Percentiles rank a stretch among this genome's conserved stretches.
Conservation (phyloP, 2,329 filamentous ascomycete species). For the Thelonectria olida region DNA sequence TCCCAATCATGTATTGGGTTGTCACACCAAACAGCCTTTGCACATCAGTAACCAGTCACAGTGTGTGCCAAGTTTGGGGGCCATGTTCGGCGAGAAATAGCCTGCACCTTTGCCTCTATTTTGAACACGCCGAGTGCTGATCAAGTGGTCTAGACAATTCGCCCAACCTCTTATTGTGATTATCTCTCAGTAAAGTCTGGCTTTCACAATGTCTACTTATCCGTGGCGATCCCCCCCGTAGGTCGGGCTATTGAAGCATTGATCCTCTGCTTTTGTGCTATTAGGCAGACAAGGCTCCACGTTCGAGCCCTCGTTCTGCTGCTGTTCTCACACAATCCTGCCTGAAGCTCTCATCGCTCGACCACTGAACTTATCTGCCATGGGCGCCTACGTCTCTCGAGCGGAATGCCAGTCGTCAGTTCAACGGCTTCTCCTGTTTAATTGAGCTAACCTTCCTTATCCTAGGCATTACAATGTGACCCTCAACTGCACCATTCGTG, state of each 20-base stretch:
- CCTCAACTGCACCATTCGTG: constrained; percentile 11
- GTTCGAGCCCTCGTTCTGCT: too few species aligned
- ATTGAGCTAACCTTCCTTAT: neutral
- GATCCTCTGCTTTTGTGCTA: too few species aligned
- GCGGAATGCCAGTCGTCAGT: neutral
- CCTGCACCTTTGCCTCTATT: neutral
- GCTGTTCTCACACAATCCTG: neutral
- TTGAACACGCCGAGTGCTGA: neutral
- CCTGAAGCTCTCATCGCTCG: neutral
- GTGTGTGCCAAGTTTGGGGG: neutral
- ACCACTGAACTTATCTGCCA: neutral
- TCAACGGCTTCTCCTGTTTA: neutral
- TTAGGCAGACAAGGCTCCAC: too few species aligned
- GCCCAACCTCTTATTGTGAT: neutral
- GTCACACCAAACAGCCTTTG: neutral
- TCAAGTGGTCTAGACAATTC: neutral
- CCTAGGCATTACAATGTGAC: constrained; percentile 8
- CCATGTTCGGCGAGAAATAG: neutral
- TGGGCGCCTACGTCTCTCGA: constrained; percentile 11
- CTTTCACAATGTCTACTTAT: too few species aligned
- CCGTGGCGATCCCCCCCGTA: too few species aligned
- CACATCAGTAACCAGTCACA: neutral
- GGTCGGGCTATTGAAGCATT: too few species aligned
- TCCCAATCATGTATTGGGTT: neutral
- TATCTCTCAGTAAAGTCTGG: too few species aligned